phyloP scores from a whole-genome alignment of 148 eudicot genomes.

The Limonium bicolor region DNA sequence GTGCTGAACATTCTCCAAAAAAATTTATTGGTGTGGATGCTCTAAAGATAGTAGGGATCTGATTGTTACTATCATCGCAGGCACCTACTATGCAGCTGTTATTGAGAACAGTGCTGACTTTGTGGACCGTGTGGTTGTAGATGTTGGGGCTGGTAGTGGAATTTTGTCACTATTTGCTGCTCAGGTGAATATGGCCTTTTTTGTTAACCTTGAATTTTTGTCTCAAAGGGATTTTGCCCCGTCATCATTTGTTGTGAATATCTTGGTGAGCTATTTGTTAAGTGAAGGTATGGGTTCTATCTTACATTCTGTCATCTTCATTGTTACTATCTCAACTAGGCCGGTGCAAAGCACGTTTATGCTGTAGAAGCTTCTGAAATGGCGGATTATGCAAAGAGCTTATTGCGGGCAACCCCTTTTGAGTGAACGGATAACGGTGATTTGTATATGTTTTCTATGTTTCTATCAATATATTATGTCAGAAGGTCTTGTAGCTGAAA shows the following conservation, averaged over 20 bases:
- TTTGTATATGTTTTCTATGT: constrained; percentile 1
- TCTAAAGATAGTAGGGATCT: no score
- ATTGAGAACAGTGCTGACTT: constrained; percentile 90
- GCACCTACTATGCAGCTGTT: constrained; percentile 90
- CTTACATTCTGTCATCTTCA: no score
- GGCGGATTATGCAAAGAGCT: constrained; percentile 92
- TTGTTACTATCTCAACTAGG: constrained; percentile 26
- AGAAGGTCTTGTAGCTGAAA: constrained; percentile 2
- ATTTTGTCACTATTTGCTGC: constrained; percentile 93
- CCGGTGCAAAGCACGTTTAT: constrained; percentile 97
- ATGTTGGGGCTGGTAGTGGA: constrained; percentile 99
- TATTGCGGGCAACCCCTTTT: constrained; percentile 82
- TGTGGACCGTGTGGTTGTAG: constrained; percentile 77
- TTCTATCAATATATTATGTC: background rate
- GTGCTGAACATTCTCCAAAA: no score
- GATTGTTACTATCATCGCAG: constrained; percentile 26
- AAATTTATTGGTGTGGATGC: no score
- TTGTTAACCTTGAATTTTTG: background rate
- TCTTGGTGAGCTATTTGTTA: no score
- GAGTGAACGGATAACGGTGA: constrained; percentile 70
- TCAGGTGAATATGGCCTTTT: constrained; percentile 38
- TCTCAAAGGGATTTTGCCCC: no score
- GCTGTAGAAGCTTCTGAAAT: constrained; percentile 99
- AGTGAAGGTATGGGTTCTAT: no score
- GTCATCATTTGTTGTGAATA: no score